Conservation (phyloP, 208 protist genomes). For the Acanthamoeba triangularis region DNA sequence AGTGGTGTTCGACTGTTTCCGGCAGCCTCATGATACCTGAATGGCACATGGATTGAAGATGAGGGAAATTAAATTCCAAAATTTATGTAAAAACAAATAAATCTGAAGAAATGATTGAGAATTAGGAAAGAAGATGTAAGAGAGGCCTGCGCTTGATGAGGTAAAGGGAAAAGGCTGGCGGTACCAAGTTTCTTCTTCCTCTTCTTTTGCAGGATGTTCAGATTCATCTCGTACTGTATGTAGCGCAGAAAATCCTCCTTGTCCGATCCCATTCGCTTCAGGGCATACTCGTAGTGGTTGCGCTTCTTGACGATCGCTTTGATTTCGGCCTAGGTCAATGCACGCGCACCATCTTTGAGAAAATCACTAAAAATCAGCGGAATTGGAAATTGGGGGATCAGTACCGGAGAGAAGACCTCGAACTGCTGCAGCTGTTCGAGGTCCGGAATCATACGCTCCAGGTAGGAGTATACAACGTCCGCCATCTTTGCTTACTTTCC, state of each 20-base stretch:
- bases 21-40: conserved; percentile 36
- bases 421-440: not conserved
- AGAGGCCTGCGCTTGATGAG: not conserved
- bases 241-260: conserved; percentile 51
- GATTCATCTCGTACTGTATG: conserved; percentile 72
- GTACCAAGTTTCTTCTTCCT: conserved; percentile 40
- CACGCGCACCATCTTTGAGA: not conserved
- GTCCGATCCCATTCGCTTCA: not conserved
- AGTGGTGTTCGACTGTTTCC: not conserved
- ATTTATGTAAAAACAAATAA: not conserved
- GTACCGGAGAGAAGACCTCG: conserved; percentile 7
- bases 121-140: not conserved
- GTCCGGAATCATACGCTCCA: not conserved
- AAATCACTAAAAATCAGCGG: not conserved
- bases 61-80: not conserved
- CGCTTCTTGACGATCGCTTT: conserved; percentile 62
- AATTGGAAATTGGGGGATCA: not conserved
- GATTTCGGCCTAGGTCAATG: not conserved
- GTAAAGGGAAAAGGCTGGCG: not conserved
- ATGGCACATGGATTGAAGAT: not conserved
- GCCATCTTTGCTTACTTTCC: not conserved
- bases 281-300: not conserved
- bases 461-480: conserved; percentile 16
- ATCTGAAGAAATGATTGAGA: not conserved
- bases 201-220: conserved; percentile 7